A percentile compares a stretch with the other conserved stretches of the same genome.
Conservation (phyloP, 2,329 filamentous ascomycete species). For the Pyrenochaeta sp. region DNA sequence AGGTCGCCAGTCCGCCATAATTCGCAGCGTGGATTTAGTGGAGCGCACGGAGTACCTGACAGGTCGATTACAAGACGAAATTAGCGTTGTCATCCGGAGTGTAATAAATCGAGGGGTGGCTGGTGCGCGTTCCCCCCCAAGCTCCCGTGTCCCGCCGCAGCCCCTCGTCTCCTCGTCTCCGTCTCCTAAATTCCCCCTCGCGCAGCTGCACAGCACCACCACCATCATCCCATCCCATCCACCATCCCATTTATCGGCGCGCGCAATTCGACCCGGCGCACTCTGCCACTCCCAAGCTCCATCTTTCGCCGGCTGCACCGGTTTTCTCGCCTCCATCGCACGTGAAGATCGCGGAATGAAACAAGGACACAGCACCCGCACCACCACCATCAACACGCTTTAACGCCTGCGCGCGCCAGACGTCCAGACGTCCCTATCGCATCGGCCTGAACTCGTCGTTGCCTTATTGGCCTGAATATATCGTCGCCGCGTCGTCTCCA, state of each 20-base stretch:
- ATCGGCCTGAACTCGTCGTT: conserved; percentile 22
- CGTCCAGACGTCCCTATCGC: conserved; percentile 27
- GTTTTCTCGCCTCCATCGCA: conserved; percentile 29
- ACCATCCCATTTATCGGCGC: conserved; percentile 37
- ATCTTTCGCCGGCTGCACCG: conserved; percentile 29
- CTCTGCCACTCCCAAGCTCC: conserved; percentile 11
- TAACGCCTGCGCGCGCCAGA: conserved; percentile 48
- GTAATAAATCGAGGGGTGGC: conserved; percentile 22
- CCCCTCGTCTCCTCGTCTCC: conserved; percentile 11
- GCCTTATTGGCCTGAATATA: too few relatives aligned
- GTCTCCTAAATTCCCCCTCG: conserved; percentile 27
- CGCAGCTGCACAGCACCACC: conserved; percentile 16
- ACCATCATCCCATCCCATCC: conserved; percentile 26
- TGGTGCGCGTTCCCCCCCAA: conserved; percentile 15
- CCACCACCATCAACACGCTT: conserved; percentile 40
- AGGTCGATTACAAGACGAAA: conserved; percentile 11
- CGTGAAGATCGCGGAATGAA: conserved; percentile 37
- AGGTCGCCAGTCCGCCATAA: too few relatives aligned
- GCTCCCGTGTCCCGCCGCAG: conserved; percentile 13
- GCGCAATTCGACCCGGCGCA: conserved; percentile 13
- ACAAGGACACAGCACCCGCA: conserved; percentile 35
- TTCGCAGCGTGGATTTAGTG: too few relatives aligned
- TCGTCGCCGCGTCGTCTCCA: conserved; percentile 54
- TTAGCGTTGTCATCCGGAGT: conserved; percentile 15
- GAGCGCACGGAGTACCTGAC: conserved; percentile 4